Evolutionary conservation across 2,329 filamentous ascomycete species (phyloP), one percentile per base, ranked within the genome.

Genomic region (Calonectria pseudoreteaudii): DNA sequence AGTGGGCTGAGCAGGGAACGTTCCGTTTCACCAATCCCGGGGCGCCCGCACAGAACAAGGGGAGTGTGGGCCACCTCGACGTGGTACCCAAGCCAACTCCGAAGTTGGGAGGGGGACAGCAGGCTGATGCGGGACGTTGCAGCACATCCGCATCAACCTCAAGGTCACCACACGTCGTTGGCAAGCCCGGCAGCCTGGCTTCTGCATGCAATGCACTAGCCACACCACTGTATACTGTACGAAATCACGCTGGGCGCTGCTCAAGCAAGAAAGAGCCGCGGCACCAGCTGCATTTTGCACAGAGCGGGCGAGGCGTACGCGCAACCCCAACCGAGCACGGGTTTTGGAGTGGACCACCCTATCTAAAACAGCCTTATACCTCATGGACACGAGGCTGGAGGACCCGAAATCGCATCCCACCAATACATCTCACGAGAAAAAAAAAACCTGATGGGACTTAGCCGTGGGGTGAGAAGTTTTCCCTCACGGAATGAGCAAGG

Each of bases 21-120:
- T 84, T 81, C 82, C 86, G 88, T 90, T 90, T 90, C 88, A 90
- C 86, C 84, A 87, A 80, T 80, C 83, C 83, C 85, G 81, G 86
- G 86, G 82, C 79, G 76, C 78, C 80, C 79, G 80, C 81, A 81
- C 77, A 71, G 69, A 69, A 76, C 75, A 80, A 72, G 80, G 80
- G 75, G 75, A 76, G 74, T 79, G 78, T 79, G 79, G 73, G 73
- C 73, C 58, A 76, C 62, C 71, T 68, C 71, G 78, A 72, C 76
- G 69, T 78, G 74, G 70, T 78, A 60, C 72, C 75, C 73, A 75
- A 67, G 69, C 68, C 74, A 66, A 75, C 58, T 76, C 71, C 72
- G 66, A 78, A 75, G 72, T 74, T 74, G 75, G 73, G 76, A 36
- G 31, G 56, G 53, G 56, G 71, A 74, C 60, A 76, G 76, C 76